These are phyloP conservation scores for Diaporthe ilicicola DNA, from an alignment of 2,329 filamentous ascomycete species.

Conservation along the genomic window DNA sequence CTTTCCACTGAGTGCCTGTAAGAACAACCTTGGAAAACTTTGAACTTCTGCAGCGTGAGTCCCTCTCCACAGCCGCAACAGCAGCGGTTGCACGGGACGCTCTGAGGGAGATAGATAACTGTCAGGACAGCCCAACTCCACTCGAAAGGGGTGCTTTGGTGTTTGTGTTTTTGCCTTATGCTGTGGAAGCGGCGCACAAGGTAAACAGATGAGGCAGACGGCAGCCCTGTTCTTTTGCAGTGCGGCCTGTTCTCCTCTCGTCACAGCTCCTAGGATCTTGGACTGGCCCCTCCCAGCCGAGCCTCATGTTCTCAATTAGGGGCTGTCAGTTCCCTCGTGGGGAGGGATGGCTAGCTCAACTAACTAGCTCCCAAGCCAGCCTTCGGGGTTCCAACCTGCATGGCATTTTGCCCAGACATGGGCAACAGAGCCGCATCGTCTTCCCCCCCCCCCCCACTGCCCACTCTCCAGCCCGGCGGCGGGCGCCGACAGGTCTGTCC, in stretches of 20 bases:
- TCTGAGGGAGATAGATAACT: no score
- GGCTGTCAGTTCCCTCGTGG: background rate
- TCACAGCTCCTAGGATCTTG: background rate
- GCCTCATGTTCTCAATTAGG: background rate
- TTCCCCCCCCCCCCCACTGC: no score
- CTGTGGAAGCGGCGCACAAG: background rate
- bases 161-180: slow-evolving; percentile 15
- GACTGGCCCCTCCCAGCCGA: background rate
- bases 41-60: no score
- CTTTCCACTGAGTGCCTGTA: no score
- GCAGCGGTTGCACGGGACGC: no score
- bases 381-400: background rate
- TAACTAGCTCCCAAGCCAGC: background rate
- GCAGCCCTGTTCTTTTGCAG: background rate
- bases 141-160: background rate
- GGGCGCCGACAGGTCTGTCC: background rate
- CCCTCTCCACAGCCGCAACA: no score
- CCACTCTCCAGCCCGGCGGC: background rate
- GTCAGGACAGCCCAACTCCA: no score
- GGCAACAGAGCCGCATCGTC: slow-evolving; percentile 14
- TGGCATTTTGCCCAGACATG: background rate
- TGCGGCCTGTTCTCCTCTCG: background rate
- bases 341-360: background rate
- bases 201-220: background rate
- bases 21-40: no score